Evolutionary conservation across 2,329 filamentous ascomycete genomes (phyloP).

Genomic region (Cordyceps javanica): DNA sequence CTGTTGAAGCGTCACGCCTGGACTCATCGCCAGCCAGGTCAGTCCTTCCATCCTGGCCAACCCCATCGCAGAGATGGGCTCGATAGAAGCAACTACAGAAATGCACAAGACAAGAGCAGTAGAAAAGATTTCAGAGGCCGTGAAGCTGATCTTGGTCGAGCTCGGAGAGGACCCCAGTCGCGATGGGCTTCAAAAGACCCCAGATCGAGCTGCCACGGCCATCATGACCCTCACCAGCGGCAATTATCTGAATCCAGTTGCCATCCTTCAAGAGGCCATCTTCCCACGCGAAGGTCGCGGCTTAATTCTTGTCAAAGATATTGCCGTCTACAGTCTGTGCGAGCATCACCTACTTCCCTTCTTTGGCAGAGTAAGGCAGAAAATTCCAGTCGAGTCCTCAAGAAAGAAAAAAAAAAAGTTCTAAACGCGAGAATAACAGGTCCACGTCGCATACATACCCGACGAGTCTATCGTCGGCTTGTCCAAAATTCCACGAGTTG

Average conservation of each 20-base stretch:
- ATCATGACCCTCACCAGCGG: background rate
- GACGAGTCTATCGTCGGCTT: background rate
- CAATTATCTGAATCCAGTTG: background rate
- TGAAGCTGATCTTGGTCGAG: background rate
- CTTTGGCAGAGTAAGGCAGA: background rate
- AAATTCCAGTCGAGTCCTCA: background rate
- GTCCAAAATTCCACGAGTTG: background rate
- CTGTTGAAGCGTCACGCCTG: no score
- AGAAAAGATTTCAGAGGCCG: background rate
- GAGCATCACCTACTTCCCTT: slow-evolving; percentile 2
- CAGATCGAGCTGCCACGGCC: background rate
- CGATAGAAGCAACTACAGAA: background rate
- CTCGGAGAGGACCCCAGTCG: background rate
- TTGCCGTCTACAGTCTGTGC: background rate
- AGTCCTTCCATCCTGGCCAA: background rate
- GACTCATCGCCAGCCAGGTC: no score
- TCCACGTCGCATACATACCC: background rate
- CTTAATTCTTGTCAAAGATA: background rate
- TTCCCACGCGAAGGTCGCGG: background rate
- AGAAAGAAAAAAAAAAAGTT: background rate
- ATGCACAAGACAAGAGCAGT: background rate
- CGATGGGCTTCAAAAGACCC: background rate
- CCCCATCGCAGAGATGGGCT: background rate
- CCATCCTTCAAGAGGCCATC: background rate
- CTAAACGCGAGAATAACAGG: background rate